phyloP scores from a whole-genome alignment of 352 stramenopile species.

The Phytophthora brassicae region DNA sequence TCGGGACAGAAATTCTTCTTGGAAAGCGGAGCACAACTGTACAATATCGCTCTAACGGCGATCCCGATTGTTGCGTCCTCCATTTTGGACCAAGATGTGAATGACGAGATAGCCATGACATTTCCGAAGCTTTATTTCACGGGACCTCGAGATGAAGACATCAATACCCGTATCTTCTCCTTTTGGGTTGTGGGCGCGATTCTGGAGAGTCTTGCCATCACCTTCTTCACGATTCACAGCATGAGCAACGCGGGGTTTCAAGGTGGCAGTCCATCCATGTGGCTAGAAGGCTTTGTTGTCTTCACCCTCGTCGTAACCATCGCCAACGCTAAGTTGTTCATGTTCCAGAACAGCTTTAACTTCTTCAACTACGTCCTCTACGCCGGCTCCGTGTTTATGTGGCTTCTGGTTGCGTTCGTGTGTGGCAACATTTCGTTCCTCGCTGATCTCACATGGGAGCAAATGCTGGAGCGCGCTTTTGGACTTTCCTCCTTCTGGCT shows the following conservation, averaged over 20 bases:
- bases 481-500: constrained; percentile 58
- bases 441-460: constrained; percentile 73
- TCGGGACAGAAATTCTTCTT: constrained; percentile 87
- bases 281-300: constrained; percentile 77
- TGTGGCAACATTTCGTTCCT: constrained; percentile 53
- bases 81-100: constrained; percentile 76
- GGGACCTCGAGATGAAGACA: constrained; percentile 60
- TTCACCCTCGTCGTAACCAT: constrained; percentile 79
- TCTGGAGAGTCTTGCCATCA: constrained; percentile 74
- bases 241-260: constrained; percentile 41
- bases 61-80: constrained; percentile 70
- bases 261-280: constrained; percentile 60
- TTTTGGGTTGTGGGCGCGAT: constrained; percentile 72
- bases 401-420: constrained; percentile 60
- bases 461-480: constrained; percentile 71
- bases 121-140: constrained; percentile 74
- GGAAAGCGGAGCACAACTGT: constrained; percentile 75
- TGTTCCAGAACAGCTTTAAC: constrained; percentile 80
- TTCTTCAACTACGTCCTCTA: constrained; percentile 71
- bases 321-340: constrained; percentile 77
- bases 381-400: constrained; percentile 59
- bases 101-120: constrained; percentile 59
- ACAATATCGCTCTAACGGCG: constrained; percentile 78
- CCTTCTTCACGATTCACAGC: constrained; percentile 48
- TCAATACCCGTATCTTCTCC: constrained; percentile 69